Base-by-base conservation (phyloP, 345 rosid genomes). In the Euphorbia pulcherrima region DNA sequence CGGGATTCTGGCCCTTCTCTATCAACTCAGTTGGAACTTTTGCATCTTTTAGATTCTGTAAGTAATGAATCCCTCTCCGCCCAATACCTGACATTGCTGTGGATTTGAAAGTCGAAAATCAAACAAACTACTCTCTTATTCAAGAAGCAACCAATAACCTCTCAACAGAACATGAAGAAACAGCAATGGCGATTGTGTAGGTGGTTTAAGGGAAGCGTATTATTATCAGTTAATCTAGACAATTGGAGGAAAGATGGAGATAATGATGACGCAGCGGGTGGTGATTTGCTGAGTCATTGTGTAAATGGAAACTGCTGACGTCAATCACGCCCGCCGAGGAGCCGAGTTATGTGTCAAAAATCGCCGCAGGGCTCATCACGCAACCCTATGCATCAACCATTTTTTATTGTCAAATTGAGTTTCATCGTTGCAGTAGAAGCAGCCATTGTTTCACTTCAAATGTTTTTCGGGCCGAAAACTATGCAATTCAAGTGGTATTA, bases 1-100 rank as follows among this genome's bases (percentile, higher is more conserved):
- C 99, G 4, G 97, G 96, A 67, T 86, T 83, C 70, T 94, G 97
- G 20, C 99, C 97, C 68, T 81, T 83, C 70, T 84, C 84, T 52
- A 91, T 82, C 78, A 77, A 75, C 65, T 86, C 89, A 56, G 81
- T 58, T 0, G 97, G 85, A 9, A 91, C 82, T 59, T 74, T 89
- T 11, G 85, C 85, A 5, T 82, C 81, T 59, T 82, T 87, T 20
- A 87, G 81, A 66, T 80, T 83, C 71, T 82, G 85, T 50, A 88
- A 70, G 77, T 83, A 84, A 71, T 80, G 93, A 70, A 86, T 37
- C 65, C 90, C 93, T 79, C 87, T 82, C 62, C 78, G 60, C 52
- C 68, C 81, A 35, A 84, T 69, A 10, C 62, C 74, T 10, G 84
- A 78, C 98, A 88, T 89, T 24, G 72, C 87, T 84, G 75, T 40